Conservation (phyloP, 1,139 yeast genomes). For the Protomyces pachydermus region DNA sequence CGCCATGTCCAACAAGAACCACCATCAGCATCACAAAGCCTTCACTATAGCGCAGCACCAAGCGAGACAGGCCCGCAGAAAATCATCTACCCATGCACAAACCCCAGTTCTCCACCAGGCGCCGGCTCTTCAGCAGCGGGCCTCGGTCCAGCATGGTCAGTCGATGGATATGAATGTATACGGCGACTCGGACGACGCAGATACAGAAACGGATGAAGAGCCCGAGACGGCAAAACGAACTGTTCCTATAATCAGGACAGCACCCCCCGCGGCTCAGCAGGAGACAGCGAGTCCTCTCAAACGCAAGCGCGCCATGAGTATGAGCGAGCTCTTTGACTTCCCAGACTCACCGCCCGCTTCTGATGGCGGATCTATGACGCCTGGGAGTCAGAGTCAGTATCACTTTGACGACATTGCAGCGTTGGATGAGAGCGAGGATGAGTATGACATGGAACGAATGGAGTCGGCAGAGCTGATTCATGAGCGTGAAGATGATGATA, state of each 20-base stretch:
- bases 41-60: neutral
- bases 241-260: neutral
- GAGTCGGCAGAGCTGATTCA: conserved; percentile 5
- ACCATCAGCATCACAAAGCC: neutral
- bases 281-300: conserved; percentile 6
- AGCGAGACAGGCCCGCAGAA: neutral
- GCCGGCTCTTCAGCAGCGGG: neutral
- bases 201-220: neutral
- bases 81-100: neutral
- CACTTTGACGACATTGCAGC: conserved; percentile 10
- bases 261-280: neutral
- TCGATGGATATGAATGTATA: neutral
- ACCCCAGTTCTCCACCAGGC: neutral
- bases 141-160: neutral
- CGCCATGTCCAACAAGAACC: neutral
- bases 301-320: conserved; percentile 9
- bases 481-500: conserved; percentile 13
- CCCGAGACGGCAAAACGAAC: neutral
- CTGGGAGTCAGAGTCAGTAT: conserved; percentile 7
- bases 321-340: conserved; percentile 2
- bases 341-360: conserved; percentile 12
- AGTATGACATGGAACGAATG: conserved; percentile 16
- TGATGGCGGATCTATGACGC: neutral
- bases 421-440: conserved; percentile 20
- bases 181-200: neutral